Evolutionary conservation across 2,329 filamentous ascomycete species (phyloP).

Genomic region (Talaromyces sp.): DNA sequence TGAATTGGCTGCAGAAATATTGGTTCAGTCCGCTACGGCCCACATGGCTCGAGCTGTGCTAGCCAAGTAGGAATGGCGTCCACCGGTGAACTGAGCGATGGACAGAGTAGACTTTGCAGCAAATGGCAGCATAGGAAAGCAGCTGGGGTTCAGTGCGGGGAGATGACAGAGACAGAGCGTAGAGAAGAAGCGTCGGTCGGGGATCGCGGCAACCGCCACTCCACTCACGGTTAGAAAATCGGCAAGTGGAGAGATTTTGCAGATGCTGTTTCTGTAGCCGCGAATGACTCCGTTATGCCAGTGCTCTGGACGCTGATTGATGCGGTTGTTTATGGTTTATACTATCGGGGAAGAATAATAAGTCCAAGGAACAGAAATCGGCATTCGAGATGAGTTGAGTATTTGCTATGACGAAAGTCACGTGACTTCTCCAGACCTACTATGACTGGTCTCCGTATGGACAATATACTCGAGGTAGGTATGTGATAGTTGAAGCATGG

Average conservation of each 20-base stretch:
- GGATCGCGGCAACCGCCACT: slow-evolving; percentile 4
- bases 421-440: slow-evolving; percentile 1
- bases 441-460: not conserved
- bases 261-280: not conserved
- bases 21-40: not conserved
- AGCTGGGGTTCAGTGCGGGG: slow-evolving; percentile 8
- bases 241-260: slow-evolving; percentile 18
- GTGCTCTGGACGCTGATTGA: not conserved
- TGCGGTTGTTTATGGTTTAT: not conserved
- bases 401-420: not conserved
- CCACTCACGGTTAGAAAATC: slow-evolving; percentile 19
- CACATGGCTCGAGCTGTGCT: not conserved
- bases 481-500: not conserved
- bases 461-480: not conserved
- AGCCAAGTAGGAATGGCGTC: not conserved
- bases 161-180: not conserved
- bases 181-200: not conserved
- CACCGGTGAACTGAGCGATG: not conserved
- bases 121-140: not conserved
- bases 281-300: not conserved
- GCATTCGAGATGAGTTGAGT: not conserved
- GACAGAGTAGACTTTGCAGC: not conserved
- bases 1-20: not conserved
- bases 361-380: not conserved
- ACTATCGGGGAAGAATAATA: no score